Evolutionary conservation across 306 rosid genomes (phyloP).

Genomic region (Castanopsis chinensis): DNA sequence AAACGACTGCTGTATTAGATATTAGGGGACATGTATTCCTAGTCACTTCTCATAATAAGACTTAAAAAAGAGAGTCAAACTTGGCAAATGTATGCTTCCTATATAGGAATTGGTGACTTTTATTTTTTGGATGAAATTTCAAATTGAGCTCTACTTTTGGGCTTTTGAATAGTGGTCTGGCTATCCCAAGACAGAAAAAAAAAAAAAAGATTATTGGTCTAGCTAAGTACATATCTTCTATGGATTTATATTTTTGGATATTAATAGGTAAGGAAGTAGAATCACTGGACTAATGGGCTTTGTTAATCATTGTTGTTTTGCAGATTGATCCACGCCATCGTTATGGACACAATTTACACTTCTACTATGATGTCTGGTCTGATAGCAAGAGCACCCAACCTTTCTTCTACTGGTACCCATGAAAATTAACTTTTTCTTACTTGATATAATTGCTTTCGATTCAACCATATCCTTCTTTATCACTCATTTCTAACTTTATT

Average conservation of each 20-base stretch:
- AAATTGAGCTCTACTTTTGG: neutral
- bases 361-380: constrained; percentile 42
- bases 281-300: neutral
- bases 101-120: neutral
- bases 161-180: neutral
- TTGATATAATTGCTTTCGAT: neutral
- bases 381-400: constrained; percentile 44
- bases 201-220: neutral
- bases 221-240: neutral
- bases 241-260: neutral
- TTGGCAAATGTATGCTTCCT: neutral
- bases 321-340: constrained; percentile 60
- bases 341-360: constrained; percentile 50
- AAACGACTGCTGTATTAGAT: neutral
- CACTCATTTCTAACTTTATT: neutral
- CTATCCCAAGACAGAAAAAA: neutral
- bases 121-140: neutral
- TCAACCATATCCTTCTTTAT: neutral
- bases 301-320: neutral
- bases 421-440: neutral
- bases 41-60: neutral
- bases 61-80: neutral
- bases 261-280: neutral
- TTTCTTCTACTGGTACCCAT: constrained; percentile 51
- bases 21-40: neutral